phyloP scores from a whole-genome alignment of 1,284 basidiomycete species.

The Marasmius fiardii region DNA sequence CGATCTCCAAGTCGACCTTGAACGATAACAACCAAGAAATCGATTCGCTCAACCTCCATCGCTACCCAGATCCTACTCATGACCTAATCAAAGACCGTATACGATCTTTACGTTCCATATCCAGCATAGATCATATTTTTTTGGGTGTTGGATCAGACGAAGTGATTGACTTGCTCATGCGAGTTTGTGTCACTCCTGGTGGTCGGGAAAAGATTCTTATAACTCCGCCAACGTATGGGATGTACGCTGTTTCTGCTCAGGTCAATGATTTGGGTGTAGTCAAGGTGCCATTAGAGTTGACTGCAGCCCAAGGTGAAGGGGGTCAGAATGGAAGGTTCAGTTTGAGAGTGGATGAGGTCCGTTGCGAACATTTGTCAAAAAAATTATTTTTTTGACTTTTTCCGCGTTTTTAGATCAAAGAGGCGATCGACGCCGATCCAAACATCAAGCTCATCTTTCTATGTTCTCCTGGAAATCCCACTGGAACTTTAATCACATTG shows the following conservation, averaged over 20 bases:
- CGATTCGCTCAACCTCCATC: constrained; percentile 58
- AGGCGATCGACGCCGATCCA: constrained; percentile 61
- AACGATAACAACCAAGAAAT: constrained; percentile 26
- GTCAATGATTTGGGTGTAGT: constrained; percentile 92
- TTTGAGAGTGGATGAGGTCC: constrained; percentile 71
- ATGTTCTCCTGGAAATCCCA: constrained; percentile 97
- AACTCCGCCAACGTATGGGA: constrained; percentile 96
- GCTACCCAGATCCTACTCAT: constrained; percentile 87
- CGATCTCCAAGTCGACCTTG: constrained; percentile 49
- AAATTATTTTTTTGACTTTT: neutral
- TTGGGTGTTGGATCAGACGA: constrained; percentile 98
- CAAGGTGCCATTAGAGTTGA: constrained; percentile 74
- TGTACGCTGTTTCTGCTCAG: constrained; percentile 95
- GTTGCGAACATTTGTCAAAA: constrained; percentile 24
- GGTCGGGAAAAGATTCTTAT: constrained; percentile 76
- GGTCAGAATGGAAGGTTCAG: constrained; percentile 78
- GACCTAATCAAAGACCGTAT: constrained; percentile 78
- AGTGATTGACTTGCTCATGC: constrained; percentile 92
- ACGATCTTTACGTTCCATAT: constrained; percentile 67
- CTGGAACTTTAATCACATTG: constrained; percentile 85
- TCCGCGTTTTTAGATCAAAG: constrained; percentile 57
- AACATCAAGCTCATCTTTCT: constrained; percentile 91
- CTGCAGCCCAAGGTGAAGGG: constrained; percentile 55
- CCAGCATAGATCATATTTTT: constrained; percentile 75
- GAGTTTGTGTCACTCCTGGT: constrained; percentile 83